Conservation (phyloP, 2,329 filamentous ascomycete genomes). For the Pseudogymnoascus verrucosus region DNA sequence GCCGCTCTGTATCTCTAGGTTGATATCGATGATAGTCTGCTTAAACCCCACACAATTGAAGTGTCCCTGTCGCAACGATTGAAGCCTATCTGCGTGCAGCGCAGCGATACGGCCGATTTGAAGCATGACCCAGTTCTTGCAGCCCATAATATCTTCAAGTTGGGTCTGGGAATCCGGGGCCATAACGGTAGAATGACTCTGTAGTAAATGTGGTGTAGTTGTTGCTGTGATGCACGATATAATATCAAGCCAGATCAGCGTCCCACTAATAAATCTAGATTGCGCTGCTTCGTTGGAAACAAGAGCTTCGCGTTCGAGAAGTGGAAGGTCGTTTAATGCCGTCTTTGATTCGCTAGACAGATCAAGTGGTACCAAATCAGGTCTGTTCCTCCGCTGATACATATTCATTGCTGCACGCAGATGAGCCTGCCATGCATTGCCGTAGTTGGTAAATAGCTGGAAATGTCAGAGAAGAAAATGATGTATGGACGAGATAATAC, state of each 20-base stretch:
- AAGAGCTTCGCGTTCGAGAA: conserved; percentile 18
- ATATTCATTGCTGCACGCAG: conserved; percentile 21
- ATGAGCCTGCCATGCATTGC: conserved; percentile 20
- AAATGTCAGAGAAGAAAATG: conserved; percentile 37
- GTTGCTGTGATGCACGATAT: conserved; percentile 41
- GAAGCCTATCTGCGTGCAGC: conserved; percentile 48
- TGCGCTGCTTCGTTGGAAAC: conserved; percentile 36
- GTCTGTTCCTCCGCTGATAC: conserved; percentile 12
- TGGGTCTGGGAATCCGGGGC: conserved; percentile 28
- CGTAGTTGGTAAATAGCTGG: conserved; percentile 38
- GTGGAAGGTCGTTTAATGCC: conserved; percentile 9
- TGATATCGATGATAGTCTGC: conserved; percentile 15
- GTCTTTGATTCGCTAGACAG: conserved; percentile 11
- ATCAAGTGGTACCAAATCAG: neutral
- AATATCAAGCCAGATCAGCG: conserved; percentile 42
- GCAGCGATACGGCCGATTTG: conserved; percentile 46
- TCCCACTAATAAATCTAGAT: conserved; percentile 39
- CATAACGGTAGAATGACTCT: conserved; percentile 35
- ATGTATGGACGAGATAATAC: conserved; percentile 14
- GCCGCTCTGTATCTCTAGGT: conserved; percentile 17
- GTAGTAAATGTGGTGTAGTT: conserved; percentile 33
- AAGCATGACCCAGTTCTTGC: conserved; percentile 49
- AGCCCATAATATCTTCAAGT: conserved; percentile 45
- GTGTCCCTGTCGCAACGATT: conserved; percentile 28
- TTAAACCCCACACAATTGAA: conserved; percentile 14